These are phyloP conservation scores for Colletotrichum sp. DNA, from an alignment of 2,329 filamentous ascomycete species.

Conservation along the genomic window DNA sequence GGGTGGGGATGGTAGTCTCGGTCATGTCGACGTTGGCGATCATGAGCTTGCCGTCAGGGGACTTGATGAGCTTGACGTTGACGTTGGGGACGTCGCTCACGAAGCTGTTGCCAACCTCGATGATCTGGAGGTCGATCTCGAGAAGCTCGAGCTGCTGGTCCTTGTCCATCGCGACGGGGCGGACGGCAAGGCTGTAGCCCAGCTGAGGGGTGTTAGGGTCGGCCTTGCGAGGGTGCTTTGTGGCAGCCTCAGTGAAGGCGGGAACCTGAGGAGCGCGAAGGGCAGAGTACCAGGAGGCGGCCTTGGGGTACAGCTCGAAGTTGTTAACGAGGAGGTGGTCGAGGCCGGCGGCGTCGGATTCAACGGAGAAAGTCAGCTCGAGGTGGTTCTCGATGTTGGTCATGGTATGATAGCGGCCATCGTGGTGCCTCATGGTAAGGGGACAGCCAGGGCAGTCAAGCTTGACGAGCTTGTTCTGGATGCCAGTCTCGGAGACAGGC, in stretches of 20 bases:
- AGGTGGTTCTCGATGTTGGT: conserved; percentile 42
- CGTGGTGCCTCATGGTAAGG: conserved; percentile 33
- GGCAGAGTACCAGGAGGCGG: conserved; percentile 48
- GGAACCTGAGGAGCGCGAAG: conserved; percentile 52
- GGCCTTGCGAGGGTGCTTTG: conserved; percentile 33
- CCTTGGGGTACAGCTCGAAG: conserved; percentile 62
- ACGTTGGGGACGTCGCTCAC: conserved; percentile 60
- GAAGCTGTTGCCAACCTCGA: conserved; percentile 63
- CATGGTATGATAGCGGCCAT: conserved; percentile 29
- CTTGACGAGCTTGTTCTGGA: conserved; percentile 45
- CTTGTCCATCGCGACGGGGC: conserved; percentile 50
- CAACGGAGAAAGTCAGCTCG: conserved; percentile 59
- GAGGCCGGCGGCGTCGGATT: conserved; percentile 41
- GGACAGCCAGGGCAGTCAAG: conserved; percentile 62
- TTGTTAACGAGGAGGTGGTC: conserved; percentile 63
- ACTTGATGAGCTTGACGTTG: conserved; percentile 67
- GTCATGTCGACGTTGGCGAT: conserved; percentile 53
- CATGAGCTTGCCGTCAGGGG: conserved; percentile 56
- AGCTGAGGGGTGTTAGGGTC: conserved; percentile 40
- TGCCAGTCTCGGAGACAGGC: conserved; percentile 24
- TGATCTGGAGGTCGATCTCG: conserved; percentile 60
- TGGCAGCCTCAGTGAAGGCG: conserved; percentile 33
- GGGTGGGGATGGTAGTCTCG: conserved; percentile 24
- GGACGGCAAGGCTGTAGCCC: conserved; percentile 53
- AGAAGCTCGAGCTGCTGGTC: conserved; percentile 58